Evolutionary conservation across 2,329 filamentous ascomycete species (phyloP).

Genomic region (Pseudocercospora pini-densiflorae): DNA sequence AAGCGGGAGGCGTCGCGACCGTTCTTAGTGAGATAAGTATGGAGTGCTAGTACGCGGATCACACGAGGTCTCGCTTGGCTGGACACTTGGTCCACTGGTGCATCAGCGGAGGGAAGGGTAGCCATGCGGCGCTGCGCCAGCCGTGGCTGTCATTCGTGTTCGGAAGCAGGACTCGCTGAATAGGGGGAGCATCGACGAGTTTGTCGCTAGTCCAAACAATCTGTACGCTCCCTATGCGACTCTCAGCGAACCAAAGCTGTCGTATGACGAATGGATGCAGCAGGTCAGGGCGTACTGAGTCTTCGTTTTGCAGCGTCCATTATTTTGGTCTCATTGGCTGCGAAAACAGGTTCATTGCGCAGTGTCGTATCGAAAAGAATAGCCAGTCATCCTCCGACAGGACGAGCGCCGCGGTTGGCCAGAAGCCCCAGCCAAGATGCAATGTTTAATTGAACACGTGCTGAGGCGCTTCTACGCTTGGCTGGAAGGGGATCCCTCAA

Average conservation of each 20-base stretch:
- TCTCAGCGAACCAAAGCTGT: slow-evolving; percentile 1
- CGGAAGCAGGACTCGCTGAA: slow-evolving; percentile 14
- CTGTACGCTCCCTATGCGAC: slow-evolving; percentile 1
- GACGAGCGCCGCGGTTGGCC: neutral
- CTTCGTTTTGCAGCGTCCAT: slow-evolving; percentile 2
- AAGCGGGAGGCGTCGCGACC: slow-evolving; percentile 21
- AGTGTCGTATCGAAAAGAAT: slow-evolving; percentile 9
- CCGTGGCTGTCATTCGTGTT: slow-evolving; percentile 17
- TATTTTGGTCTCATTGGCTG: slow-evolving; percentile 5
- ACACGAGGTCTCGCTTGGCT: slow-evolving; percentile 25
- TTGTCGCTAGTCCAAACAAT: slow-evolving; percentile 11
- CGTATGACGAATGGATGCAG: neutral
- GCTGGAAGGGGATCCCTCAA: slow-evolving; percentile 8
- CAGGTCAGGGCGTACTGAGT: neutral
- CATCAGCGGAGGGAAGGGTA: slow-evolving; percentile 4
- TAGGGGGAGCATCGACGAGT: slow-evolving; percentile 15
- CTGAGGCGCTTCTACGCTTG: slow-evolving; percentile 7
- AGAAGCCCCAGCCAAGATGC: slow-evolving; percentile 1
- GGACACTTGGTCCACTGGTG: slow-evolving; percentile 8
- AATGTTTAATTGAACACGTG: slow-evolving; percentile 16
- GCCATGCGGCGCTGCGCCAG: slow-evolving; percentile 5
- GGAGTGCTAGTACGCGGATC: slow-evolving; percentile 13
- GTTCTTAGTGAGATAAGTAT: slow-evolving; percentile 17
- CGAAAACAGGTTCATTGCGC: neutral
- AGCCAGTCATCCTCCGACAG: slow-evolving; percentile 6